These are phyloP conservation scores for Xylariales sp. DNA, from an alignment of 2,329 filamentous ascomycete genomes.

Conservation along the genomic window DNA sequence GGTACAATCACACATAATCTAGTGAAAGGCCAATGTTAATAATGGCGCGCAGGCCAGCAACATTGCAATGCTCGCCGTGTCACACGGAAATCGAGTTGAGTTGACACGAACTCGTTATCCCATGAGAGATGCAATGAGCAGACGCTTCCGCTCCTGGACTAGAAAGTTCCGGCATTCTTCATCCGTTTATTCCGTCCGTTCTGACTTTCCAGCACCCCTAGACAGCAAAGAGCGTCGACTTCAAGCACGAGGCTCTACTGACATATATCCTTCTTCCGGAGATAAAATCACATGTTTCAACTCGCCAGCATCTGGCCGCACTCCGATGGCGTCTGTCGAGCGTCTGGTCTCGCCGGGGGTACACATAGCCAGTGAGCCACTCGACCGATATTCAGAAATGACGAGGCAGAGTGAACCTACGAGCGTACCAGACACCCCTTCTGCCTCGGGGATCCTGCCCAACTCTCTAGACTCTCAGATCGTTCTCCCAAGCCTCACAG, in stretches of 20 bases:
- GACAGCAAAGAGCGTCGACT: constrained; percentile 21
- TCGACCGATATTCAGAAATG: background rate
- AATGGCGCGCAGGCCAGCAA: too few relatives aligned
- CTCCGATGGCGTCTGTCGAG: constrained; percentile 4
- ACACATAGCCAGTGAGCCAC: background rate
- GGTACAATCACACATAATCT: too few relatives aligned
- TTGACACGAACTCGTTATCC: background rate
- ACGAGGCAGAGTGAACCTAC: too few relatives aligned
- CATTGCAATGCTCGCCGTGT: too few relatives aligned
- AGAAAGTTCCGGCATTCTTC: constrained; percentile 19
- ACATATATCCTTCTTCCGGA: constrained; percentile 24
- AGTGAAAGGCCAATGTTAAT: too few relatives aligned
- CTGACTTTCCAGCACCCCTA: constrained; percentile 22
- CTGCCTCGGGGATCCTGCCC: too few relatives aligned
- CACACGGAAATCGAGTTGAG: constrained; percentile 5
- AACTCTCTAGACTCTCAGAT: too few relatives aligned
- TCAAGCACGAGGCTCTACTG: constrained; percentile 22
- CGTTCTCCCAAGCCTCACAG: too few relatives aligned
- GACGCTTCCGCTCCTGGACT: constrained; percentile 17
- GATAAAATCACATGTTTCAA: constrained; percentile 24
- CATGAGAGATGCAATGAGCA: constrained; percentile 16
- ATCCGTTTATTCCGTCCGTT: constrained; percentile 20
- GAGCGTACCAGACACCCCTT: too few relatives aligned
- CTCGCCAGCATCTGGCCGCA: constrained; percentile 1
- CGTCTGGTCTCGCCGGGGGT: background rate